Evolutionary conservation across 2,329 filamentous ascomycete species (phyloP), one percentile per base, ranked within the genome.

Genomic region (Botrytis fabae): DNA sequence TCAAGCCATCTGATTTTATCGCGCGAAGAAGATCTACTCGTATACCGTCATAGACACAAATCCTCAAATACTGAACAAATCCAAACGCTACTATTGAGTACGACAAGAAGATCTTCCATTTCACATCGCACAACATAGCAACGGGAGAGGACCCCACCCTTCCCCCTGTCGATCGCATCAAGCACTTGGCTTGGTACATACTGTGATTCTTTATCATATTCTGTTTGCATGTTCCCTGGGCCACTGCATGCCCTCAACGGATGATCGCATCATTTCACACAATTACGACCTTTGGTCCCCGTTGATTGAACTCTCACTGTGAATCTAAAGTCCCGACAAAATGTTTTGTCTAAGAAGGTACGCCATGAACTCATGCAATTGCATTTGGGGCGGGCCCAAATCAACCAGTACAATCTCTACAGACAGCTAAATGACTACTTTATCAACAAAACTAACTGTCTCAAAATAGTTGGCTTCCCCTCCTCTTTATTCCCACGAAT

Each of bases 401-500:
- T 59, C 32, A 22, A 35, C 10, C 28, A 22, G 22, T 35, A 35
- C 57, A 35, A 40, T 22, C 28, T 54, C 46, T 28, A 57, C 16
- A 32, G 18, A n/a, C 2, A n/a, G 7, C 7, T 28, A 4, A 0
- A 68, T 68, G n/a, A 20, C n/a, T 42, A 32, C 57, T 4, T 22
- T 38, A 42, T 42, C 18, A 57, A 25, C 59, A 14, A 35, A 71
- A 65, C 69, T 71, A 71, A 71, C 40, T n/a, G 70, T 72, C 65
- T 74, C 22, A 14, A 25, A 14, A 57, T 79, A 95, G 93, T 83
- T 95, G 93, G 92, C 88, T 96, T 69, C 93, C 93, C 44, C 90
- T 96, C 78, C 92, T 96, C 81, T 95, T 96, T 83, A 94, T 96
- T 78, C 93, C 93, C 70, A 93, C 93, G 74, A 94, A 95, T 82